Conservation (phyloP, 192 early-diverging fungal species). For the Radiomyces spectabilis region DNA sequence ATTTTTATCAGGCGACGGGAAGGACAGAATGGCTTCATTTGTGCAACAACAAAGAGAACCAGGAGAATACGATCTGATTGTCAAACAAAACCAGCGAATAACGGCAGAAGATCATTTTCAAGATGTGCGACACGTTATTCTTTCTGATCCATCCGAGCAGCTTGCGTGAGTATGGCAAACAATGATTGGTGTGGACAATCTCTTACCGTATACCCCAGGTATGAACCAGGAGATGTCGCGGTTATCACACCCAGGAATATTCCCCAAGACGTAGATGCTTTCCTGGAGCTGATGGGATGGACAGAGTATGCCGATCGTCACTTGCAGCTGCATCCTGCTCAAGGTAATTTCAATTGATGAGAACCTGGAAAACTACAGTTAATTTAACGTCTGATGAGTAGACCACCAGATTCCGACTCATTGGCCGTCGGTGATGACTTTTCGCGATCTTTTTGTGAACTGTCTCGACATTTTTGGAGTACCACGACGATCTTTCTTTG, state of each 20-base stretch:
- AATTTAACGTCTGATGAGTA: slow-evolving; percentile 7
- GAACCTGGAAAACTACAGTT: too few species aligned
- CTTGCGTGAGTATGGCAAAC: slow-evolving; percentile 2
- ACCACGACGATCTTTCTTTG: slow-evolving; percentile 88
- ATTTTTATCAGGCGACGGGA: slow-evolving; percentile 28
- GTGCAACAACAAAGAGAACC: background rate
- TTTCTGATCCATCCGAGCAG: slow-evolving; percentile 33
- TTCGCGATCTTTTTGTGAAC: slow-evolving; percentile 67
- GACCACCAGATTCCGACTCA: slow-evolving; percentile 43
- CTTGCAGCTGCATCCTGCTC: slow-evolving; percentile 39
- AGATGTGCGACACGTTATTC: slow-evolving; percentile 81
- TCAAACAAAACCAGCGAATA: slow-evolving; percentile 58
- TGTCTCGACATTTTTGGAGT: slow-evolving; percentile 81
- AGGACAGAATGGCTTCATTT: too few species aligned
- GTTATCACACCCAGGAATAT: slow-evolving; percentile 70
- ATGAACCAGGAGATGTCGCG: slow-evolving; percentile 78
- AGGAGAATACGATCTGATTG: slow-evolving; percentile 25
- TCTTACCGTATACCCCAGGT: slow-evolving; percentile 24
- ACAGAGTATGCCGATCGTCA: slow-evolving; percentile 51
- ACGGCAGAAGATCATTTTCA: slow-evolving; percentile 80
- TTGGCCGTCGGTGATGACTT: slow-evolving; percentile 48
- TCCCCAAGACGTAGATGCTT: slow-evolving; percentile 54
- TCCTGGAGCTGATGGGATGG: slow-evolving; percentile 70
- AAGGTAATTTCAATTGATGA: background rate
- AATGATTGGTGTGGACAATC: background rate